Conservation (phyloP, 78 protist genomes). For the Planoprotostelium fungivorum region DNA sequence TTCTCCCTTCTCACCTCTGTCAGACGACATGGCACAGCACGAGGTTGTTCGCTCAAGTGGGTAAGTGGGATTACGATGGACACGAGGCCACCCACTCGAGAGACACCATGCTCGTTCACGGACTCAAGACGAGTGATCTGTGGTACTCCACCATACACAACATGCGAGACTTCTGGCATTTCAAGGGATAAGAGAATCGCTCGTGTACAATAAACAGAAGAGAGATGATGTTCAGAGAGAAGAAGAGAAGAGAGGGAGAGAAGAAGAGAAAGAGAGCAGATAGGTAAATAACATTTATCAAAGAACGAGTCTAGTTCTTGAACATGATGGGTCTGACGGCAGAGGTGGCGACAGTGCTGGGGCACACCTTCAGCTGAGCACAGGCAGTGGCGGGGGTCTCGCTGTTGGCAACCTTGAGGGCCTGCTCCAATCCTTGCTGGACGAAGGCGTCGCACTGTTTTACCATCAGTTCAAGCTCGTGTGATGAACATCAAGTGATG, state of each 20-base stretch:
- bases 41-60: neutral
- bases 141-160: neutral
- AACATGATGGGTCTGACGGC: no score
- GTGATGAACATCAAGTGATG: neutral
- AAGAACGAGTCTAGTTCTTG: no score
- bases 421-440: neutral
- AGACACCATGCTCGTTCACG: neutral
- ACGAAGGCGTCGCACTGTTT: neutral
- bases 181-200: no score
- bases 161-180: no score
- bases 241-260: no score
- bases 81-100: neutral
- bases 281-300: no score
- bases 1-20: neutral
- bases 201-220: no score
- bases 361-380: neutral
- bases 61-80: neutral
- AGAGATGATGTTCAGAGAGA: no score
- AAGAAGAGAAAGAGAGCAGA: no score
- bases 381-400: neutral
- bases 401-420: neutral
- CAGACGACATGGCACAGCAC: neutral
- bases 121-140: neutral
- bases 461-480: no score
- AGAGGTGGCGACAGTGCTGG: neutral